Base-by-base conservation (phyloP, 163 green algal species). In the Chlorella variabilis region DNA sequence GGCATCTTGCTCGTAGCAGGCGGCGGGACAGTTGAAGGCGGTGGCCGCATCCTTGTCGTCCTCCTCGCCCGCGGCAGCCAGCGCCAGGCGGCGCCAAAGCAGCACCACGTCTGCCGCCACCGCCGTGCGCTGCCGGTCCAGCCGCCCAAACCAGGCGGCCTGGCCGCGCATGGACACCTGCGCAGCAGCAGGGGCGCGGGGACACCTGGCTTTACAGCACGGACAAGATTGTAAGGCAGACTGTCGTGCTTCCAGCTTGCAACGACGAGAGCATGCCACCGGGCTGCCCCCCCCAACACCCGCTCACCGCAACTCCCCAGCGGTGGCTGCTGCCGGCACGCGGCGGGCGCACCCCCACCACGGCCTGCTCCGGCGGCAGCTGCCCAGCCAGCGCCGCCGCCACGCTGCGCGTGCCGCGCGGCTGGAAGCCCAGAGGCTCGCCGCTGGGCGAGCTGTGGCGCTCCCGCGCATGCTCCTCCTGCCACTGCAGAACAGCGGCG, bases 321-420 rank as follows among this genome's bases (percentile, higher is more conserved):
- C 73, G 73, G 73, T 80, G 73, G 73, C 73, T 80, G 73, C 73
- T 80, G 56, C 73, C 73, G 15, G 73, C 7, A 3, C 73, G 73
- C n/a, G 73, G 73, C 23, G 73, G 73, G 33, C 73, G 73, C 3
- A 36, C 73, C 1, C 73, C 73, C 73, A 70, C 54, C n/a, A 80
- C 29, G 3, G 36, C 25, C 17, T 70, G 73, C 36, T 70, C 54
- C 6, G 29, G 23, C 1, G 73, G 73, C 4, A 80, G 5, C 4
- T 56, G 11, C 0, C 34, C 31, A 11, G 41, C n/a, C 56, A 80
- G 73, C 1, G 73, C 73, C 3, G 27, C 15, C n/a, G 38, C 56
- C 23, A 80, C n/a, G 20, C 33, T 58, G n/a, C 54, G 27, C 0
- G 54, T 68, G 54, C 15, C 17, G 1, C 27, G 34, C 0, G 73